Evolutionary conservation across 495 filamentous ascomycete species (phyloP).

Genomic region (Neurospora africana): DNA sequence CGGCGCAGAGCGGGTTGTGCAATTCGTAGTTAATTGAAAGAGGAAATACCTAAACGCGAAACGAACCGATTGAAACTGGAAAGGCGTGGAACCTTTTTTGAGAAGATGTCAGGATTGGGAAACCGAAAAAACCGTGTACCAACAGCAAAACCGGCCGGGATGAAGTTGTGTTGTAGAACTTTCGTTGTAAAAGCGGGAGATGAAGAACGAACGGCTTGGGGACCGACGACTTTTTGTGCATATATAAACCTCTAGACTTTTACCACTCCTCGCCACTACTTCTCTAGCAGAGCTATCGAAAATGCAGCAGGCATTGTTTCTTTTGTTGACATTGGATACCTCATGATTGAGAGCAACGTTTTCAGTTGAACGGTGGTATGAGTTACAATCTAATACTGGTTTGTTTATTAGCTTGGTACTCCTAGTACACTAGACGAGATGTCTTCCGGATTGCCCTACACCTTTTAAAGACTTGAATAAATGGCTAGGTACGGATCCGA

Average conservation of each 20-base stretch:
- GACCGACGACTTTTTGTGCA: conserved; percentile 32
- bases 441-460: no score
- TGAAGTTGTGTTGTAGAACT: neutral
- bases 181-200: neutral
- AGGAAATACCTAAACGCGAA: conserved; percentile 4
- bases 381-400: no score
- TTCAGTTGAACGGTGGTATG: no score
- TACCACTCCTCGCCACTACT: conserved; percentile 14
- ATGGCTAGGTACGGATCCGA: no score
- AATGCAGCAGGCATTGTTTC: neutral
- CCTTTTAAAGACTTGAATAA: no score
- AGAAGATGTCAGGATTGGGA: neutral
- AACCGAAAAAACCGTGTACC: neutral
- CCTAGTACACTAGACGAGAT: no score
- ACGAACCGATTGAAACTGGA: neutral
- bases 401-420: no score
- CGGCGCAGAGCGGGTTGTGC: neutral
- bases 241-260: conserved; percentile 37
- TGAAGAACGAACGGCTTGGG: neutral
- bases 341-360: neutral
- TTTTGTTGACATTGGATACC: neutral
- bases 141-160: neutral
- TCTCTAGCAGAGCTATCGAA: neutral
- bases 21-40: conserved; percentile 1
- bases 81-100: neutral